Conservation (phyloP, 805 yeast genomes). For the Ascoidea tarda region DNA sequence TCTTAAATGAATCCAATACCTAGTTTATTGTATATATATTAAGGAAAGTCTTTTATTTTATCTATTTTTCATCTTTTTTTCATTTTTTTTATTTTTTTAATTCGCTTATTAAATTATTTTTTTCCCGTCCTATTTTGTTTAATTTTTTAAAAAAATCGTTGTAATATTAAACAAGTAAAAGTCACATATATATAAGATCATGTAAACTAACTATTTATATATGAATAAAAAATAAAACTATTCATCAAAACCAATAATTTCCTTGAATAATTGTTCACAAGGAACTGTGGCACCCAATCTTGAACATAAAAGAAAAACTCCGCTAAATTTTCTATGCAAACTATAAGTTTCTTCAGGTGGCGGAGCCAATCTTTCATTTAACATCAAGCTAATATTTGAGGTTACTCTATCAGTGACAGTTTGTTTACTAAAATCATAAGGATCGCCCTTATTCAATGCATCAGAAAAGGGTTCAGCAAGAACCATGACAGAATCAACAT, state of each 20-base stretch:
- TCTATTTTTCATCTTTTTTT: no score
- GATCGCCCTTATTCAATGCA: constrained; percentile 27
- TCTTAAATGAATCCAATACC: no score
- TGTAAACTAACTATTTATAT: no score
- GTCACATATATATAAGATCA: no score
- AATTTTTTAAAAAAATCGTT: no score
- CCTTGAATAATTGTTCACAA: constrained; percentile 60
- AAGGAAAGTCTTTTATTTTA: no score
- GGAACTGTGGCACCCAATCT: constrained; percentile 73
- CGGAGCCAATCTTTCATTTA: constrained; percentile 82
- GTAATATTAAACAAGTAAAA: no score
- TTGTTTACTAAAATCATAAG: constrained; percentile 67
- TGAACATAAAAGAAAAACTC: constrained; percentile 84
- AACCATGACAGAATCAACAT: constrained; percentile 78
- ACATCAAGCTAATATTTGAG: constrained; percentile 77
- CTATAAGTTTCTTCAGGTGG: constrained; percentile 98
- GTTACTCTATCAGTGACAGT: constrained; percentile 92
- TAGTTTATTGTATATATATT: no score
- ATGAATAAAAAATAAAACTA: background rate
- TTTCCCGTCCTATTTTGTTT: no score
- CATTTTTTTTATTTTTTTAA: no score
- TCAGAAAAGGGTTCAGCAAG: constrained; percentile 85
- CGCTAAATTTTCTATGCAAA: constrained; percentile 89
- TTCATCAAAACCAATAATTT: constrained; percentile 43
- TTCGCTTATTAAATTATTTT: no score